Conservation (phyloP, 441 rosid species). For the Pelargonium myrrhifolium region DNA sequence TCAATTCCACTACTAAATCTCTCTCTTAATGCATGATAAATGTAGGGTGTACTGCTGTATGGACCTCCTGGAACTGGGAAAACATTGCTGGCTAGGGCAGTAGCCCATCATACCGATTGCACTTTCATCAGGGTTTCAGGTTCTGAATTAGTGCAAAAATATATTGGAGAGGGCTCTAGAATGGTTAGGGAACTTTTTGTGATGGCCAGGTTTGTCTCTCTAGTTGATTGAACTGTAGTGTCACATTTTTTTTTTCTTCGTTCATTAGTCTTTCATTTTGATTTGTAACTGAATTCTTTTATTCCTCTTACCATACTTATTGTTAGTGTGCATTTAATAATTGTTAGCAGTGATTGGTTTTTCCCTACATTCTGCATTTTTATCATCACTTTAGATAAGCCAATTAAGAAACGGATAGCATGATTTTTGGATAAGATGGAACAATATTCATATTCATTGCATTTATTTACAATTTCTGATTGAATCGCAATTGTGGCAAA, state of each 20-base stretch:
- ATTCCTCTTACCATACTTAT: too few relatives aligned
- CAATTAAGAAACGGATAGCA: neutral
- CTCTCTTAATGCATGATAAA: neutral
- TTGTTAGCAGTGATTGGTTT: too few relatives aligned
- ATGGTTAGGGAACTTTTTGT: conserved; percentile 98
- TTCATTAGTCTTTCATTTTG: too few relatives aligned
- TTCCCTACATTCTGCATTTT: too few relatives aligned
- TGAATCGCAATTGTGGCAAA: too few relatives aligned
- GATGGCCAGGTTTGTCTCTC: conserved; percentile 77
- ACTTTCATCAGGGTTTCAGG: conserved; percentile 98
- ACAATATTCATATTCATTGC: neutral
- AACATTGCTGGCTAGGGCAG: conserved; percentile 89
- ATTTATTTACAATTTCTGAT: too few relatives aligned
- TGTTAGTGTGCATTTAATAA: too few relatives aligned
- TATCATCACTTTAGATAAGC: neutral
- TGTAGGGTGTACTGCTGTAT: conserved; percentile 85
- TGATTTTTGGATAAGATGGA: neutral
- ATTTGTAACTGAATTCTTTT: too few relatives aligned
- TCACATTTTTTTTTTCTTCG: too few relatives aligned
- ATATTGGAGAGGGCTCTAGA: conserved; percentile 95
- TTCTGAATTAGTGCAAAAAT: conserved; percentile 88
- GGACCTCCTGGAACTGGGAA: conserved; percentile 99
- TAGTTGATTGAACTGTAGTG: too few relatives aligned
- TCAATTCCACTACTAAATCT: neutral
- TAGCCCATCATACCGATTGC: conserved; percentile 96